Percentiles rank a stretch among this genome's conserved stretches.
Conservation (phyloP, 352 stramenopile species). For the Pythium phragmiticola region DNA sequence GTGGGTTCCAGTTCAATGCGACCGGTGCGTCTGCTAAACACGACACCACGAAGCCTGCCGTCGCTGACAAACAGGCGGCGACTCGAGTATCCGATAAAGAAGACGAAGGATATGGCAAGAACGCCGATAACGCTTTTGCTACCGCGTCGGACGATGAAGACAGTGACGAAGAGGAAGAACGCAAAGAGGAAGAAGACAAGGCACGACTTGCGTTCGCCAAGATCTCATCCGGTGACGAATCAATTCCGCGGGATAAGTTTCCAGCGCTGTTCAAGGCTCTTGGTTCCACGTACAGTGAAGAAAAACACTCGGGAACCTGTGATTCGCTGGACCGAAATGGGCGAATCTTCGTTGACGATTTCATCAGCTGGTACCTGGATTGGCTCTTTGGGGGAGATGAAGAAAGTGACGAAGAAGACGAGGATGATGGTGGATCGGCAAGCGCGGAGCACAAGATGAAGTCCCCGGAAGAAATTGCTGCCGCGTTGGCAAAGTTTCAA, state of each 20-base stretch:
- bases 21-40: not conserved
- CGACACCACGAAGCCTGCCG: not conserved
- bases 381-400: constrained; percentile 59
- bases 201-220: constrained; percentile 42
- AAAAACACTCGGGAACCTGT: constrained; percentile 45
- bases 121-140: constrained; percentile 62
- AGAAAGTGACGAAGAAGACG: constrained; percentile 47
- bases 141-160: constrained; percentile 41
- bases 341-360: constrained; percentile 51
- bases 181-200: constrained; percentile 58
- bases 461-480: constrained; percentile 49
- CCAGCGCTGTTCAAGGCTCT: constrained; percentile 58
- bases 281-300: constrained; percentile 54
- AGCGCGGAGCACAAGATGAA: constrained; percentile 38
- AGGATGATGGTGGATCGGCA: constrained; percentile 16
- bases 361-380: constrained; percentile 60
- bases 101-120: constrained; percentile 53
- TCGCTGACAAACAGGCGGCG: not conserved
- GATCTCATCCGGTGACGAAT: constrained; percentile 34
- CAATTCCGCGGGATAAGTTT: constrained; percentile 41
- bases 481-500: constrained; percentile 47
- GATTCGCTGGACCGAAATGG: constrained; percentile 43
- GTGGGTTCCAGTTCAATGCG: constrained; percentile 5
- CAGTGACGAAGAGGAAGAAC: constrained; percentile 64
- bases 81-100: not conserved